Evolutionary conservation across 495 filamentous ascomycete species (phyloP).

Genomic region (Hypoxylon rickii): DNA sequence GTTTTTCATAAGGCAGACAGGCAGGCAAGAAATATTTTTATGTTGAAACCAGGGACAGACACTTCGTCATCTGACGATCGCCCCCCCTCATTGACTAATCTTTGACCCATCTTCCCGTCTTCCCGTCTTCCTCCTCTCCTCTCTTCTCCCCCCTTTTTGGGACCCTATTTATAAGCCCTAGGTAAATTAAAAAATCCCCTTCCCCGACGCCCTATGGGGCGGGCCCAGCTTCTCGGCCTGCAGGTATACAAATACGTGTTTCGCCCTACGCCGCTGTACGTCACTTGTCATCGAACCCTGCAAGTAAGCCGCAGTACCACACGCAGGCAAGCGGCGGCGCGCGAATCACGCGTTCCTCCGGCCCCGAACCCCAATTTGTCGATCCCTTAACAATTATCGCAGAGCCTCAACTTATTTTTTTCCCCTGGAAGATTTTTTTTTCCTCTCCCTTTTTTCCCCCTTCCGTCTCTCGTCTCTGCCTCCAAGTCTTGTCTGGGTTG

Average conservation of each 20-base stretch:
- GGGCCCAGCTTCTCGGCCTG: slow-evolving; percentile 29
- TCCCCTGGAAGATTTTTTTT: slow-evolving; percentile 3
- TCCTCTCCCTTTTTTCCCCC: slow-evolving; percentile 3
- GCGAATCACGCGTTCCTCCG: slow-evolving; percentile 3
- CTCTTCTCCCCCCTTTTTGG: background rate
- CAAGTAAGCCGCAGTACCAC: slow-evolving; percentile 26
- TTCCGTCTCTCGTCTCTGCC: no score
- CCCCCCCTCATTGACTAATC: no score
- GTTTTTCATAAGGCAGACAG: background rate
- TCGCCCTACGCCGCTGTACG: slow-evolving; percentile 20
- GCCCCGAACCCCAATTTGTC: slow-evolving; percentile 1
- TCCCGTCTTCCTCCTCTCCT: background rate
- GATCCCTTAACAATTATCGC: slow-evolving; percentile 5
- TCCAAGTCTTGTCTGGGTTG: slow-evolving; percentile 20
- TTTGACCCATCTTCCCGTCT: slow-evolving; percentile 6
- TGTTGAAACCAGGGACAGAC: no score
- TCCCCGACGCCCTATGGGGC: slow-evolving; percentile 11
- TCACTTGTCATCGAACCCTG: slow-evolving; percentile 23
- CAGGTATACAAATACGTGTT: background rate
- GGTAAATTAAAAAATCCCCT: slow-evolving; percentile 1
- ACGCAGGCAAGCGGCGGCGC: background rate
- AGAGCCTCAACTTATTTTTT: slow-evolving; percentile 25
- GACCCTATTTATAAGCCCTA: slow-evolving; percentile 13
- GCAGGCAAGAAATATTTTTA: background rate
- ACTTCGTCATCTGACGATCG: no score